Evolutionary conservation across 306 rosid species (phyloP), one percentile per base, ranked within the genome.

Genomic region (Ormosia semicastrata): DNA sequence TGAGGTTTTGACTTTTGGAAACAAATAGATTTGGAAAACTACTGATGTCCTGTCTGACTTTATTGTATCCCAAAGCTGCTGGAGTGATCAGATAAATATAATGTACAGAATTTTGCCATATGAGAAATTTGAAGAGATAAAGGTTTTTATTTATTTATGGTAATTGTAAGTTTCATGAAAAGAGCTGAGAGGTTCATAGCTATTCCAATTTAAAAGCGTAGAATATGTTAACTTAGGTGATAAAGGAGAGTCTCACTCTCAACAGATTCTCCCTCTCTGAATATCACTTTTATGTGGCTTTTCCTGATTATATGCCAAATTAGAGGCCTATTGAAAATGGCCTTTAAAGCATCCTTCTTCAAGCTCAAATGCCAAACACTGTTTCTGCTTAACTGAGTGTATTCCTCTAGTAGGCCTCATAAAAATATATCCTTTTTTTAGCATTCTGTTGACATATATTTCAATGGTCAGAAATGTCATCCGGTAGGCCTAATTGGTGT

Each of bases 21-120:
- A 62, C 70, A 24, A 24, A 24, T 24, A 24, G 24, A 24, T 24
- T 24, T 24, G 24, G 24, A 24, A 24, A 24, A 24, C 24, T 69
- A 57, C 54, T 32, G 57, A 71, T 70, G 56, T 66, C 60, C 46
- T 77, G 30, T 24, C 30, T 80, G 49, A 54, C 24, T 82, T 77
- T 14, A 18, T 75, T 82, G 46, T 59, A 33, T 54, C 57, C 9
- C 76, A 3, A 52, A 66, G 77, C 68, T 75, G 37, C n/a, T 29
- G 5, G 10, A 68, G 72, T 34, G 71, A 80, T 54, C 67, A 24
- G 49, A 29, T 40, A 66, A 24, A 24, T 6, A 37, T 59, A 76
- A 18, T 75, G 84, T 81, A 81, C 59, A 81, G 82, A 30, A 17
- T 66, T 81, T 81, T 56, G 8, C 24, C 66, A 56, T 46, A 5